Evolutionary conservation across 1,284 basidiomycete species (phyloP).

Genomic region (Sphagnurus paluster): DNA sequence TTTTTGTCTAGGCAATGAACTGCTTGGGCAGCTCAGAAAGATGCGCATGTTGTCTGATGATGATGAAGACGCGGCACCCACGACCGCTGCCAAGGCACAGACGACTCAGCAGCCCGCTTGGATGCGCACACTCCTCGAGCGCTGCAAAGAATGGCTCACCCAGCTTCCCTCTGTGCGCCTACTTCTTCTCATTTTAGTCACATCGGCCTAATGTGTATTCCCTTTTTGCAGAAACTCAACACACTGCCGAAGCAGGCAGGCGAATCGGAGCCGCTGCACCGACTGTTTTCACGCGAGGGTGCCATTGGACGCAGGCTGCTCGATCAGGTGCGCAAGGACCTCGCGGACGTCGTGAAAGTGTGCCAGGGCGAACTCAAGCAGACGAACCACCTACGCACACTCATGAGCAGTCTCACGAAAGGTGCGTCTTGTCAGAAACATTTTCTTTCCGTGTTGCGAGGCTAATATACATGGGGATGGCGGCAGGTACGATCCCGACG

Average conservation of each 20-base stretch:
- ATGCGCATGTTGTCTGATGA: constrained; percentile 91
- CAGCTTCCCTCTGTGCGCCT: constrained; percentile 70
- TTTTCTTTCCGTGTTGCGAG: neutral
- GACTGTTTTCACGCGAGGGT: constrained; percentile 90
- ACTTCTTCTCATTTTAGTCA: neutral
- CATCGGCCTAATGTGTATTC: constrained; percentile 4
- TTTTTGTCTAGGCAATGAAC: constrained; percentile 63
- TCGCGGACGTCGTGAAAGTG: constrained; percentile 79
- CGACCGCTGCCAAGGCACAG: constrained; percentile 57
- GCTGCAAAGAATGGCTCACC: constrained; percentile 81
- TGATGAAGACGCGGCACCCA: constrained; percentile 65
- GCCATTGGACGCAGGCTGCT: constrained; percentile 78
- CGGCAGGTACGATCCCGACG: constrained; percentile 76
- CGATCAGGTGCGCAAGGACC: constrained; percentile 75
- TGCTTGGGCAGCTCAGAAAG: constrained; percentile 85
- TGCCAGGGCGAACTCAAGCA: constrained; percentile 89
- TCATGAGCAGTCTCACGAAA: constrained; percentile 88
- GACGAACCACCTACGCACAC: constrained; percentile 87
- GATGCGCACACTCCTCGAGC: constrained; percentile 84
- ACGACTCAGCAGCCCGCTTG: constrained; percentile 80
- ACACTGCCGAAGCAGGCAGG: constrained; percentile 60
- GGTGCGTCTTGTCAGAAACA: constrained; percentile 44
- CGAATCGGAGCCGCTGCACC: constrained; percentile 83
- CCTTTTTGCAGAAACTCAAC: constrained; percentile 53
- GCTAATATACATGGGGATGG: neutral